Conservation (phyloP, 2,329 filamentous ascomycete genomes). For the Pseudogymnoascus sp. region DNA sequence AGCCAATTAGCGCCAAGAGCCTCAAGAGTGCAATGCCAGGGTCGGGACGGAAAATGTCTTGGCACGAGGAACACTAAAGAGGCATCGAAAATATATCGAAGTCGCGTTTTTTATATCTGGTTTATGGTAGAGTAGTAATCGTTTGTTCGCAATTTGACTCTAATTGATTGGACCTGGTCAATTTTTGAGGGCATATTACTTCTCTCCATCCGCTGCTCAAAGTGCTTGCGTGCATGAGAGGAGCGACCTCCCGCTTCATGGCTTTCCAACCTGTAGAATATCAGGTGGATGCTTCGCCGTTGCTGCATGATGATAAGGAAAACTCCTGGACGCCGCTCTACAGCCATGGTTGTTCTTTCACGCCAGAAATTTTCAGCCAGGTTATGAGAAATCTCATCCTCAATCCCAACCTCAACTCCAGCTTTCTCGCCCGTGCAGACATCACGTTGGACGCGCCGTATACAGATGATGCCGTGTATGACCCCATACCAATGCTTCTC, state of each 20-base stretch:
- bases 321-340: slow-evolving; percentile 46
- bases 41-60: not conserved
- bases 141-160: not conserved
- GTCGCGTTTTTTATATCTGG: not conserved
- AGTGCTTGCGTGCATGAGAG: not conserved
- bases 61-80: not conserved
- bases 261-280: slow-evolving; percentile 30
- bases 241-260: slow-evolving; percentile 23
- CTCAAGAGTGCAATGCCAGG: not conserved
- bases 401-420: slow-evolving; percentile 74
- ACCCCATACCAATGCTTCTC: slow-evolving; percentile 32
- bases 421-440: slow-evolving; percentile 70
- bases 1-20: slow-evolving; percentile 6
- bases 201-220: not conserved
- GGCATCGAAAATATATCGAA: not conserved
- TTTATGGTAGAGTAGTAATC: not conserved
- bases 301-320: slow-evolving; percentile 29
- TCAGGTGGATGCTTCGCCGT: slow-evolving; percentile 26
- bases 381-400: slow-evolving; percentile 68
- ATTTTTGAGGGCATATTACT: not conserved
- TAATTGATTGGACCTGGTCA: not conserved
- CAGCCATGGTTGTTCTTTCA: slow-evolving; percentile 52
- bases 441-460: slow-evolving; percentile 49
- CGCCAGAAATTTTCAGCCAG: slow-evolving; percentile 50
- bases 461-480: slow-evolving; percentile 25